Conservation (phyloP, 108 stramenopile species). For the Schizochytrium sp. region DNA sequence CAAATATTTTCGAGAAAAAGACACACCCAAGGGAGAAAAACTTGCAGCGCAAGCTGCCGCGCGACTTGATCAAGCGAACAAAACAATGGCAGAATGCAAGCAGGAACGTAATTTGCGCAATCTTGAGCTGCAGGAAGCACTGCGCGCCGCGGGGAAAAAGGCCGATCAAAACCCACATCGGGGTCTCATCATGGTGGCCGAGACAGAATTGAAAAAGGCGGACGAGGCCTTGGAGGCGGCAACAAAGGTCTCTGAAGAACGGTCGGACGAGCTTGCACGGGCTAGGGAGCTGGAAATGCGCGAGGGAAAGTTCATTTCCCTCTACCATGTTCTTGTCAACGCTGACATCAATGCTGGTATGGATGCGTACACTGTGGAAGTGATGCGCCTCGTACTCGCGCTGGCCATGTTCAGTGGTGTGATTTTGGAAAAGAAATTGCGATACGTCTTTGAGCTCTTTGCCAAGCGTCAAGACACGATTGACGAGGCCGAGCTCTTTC, state of each 20-base stretch:
- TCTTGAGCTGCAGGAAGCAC: not conserved
- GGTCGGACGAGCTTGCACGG: not conserved
- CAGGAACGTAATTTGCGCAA: not conserved
- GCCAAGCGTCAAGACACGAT: not conserved
- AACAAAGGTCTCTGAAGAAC: not conserved
- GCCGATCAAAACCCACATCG: not conserved
- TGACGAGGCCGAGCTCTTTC: constrained; percentile 11
- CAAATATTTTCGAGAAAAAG: not conserved
- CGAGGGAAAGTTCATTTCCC: not conserved
- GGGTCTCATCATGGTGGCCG: not conserved
- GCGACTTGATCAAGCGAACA: not conserved
- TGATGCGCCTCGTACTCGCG: not conserved
- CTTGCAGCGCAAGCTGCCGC: not conserved
- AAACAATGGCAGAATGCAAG: not conserved
- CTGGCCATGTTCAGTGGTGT: not conserved
- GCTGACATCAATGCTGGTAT: not conserved
- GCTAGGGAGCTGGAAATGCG: not conserved
- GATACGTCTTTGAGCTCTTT: not conserved
- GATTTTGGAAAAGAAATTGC: not conserved
- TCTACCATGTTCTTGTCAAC: not conserved
- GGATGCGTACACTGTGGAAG: not conserved
- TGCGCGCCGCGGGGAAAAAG: not conserved
- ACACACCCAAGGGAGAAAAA: constrained; percentile 1
- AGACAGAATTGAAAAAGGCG: not conserved
- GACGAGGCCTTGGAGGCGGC: not conserved